These are phyloP conservation scores for Erythrobasidium yunnanense DNA, from an alignment of 768 basidiomycete genomes.

Conservation along the genomic window DNA sequence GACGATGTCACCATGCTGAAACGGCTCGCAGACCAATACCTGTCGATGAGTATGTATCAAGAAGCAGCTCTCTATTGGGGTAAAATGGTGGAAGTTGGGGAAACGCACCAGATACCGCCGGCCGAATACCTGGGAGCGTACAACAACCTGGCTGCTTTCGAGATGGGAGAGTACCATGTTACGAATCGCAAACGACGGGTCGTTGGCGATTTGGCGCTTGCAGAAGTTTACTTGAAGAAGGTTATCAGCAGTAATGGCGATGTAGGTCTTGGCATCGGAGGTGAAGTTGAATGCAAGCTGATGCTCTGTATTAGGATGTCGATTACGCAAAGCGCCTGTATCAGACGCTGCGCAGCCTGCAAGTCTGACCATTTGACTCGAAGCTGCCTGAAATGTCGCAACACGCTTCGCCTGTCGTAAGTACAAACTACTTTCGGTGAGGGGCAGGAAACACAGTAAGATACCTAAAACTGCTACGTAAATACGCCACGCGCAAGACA, in stretches of 20 bases:
- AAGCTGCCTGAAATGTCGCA: neutral
- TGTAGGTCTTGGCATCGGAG: neutral
- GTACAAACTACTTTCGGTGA: too few species aligned
- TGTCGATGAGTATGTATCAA: neutral
- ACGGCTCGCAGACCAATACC: conserved; percentile 1
- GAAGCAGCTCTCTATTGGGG: conserved; percentile 22
- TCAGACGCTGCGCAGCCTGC: conserved; percentile 4
- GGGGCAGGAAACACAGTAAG: too few species aligned
- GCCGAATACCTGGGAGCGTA: neutral
- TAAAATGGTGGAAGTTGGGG: neutral
- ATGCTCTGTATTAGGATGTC: neutral
- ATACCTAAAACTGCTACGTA: too few species aligned
- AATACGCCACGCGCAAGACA: too few species aligned
- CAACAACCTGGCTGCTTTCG: conserved; percentile 1
- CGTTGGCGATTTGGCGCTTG: conserved; percentile 13
- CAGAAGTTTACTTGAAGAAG: conserved; percentile 12
- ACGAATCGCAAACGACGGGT: neutral
- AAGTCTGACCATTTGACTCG: neutral
- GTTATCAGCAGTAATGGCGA: conserved; percentile 1
- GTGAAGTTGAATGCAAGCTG: neutral
- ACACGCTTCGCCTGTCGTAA: too few species aligned
- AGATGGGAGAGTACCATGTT: conserved; percentile 24
- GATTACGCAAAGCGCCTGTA: conserved; percentile 15
- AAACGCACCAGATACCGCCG: neutral
- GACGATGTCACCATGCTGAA: conserved; percentile 32